These are phyloP conservation scores for Penicillium subrubescens DNA, from an alignment of 495 filamentous ascomycete species.

Conservation along the genomic window DNA sequence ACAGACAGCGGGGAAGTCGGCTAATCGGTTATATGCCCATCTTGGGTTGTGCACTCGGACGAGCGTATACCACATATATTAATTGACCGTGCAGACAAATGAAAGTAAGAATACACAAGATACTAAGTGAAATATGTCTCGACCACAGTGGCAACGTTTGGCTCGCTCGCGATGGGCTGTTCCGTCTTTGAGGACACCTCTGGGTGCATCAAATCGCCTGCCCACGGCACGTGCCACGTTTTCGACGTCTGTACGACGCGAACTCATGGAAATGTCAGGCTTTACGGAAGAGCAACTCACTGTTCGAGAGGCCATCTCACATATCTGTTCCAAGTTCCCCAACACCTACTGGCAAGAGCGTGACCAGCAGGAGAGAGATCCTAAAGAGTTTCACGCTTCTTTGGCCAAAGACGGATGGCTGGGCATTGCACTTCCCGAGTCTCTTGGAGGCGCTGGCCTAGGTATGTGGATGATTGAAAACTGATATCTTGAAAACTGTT, in stretches of 20 bases:
- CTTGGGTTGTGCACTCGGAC: background rate
- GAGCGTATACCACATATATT: background rate
- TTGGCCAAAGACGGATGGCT: constrained; percentile 83
- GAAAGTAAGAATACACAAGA: background rate
- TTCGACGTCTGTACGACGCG: constrained; percentile 32
- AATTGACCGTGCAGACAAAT: background rate
- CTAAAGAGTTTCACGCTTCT: constrained; percentile 71
- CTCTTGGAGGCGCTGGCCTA: constrained; percentile 70
- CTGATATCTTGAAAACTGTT: constrained; percentile 49
- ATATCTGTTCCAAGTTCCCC: constrained; percentile 67
- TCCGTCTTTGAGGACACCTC: background rate
- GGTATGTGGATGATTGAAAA: constrained; percentile 54
- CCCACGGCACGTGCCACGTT: constrained; percentile 19
- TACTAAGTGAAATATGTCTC: constrained; percentile 16
- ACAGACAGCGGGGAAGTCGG: constrained; percentile 13
- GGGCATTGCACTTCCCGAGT: constrained; percentile 73
- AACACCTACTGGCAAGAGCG: constrained; percentile 69
- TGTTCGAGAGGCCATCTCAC: constrained; percentile 68
- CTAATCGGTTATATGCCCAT: constrained; percentile 16
- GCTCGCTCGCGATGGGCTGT: constrained; percentile 12
- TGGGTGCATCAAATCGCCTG: constrained; percentile 1
- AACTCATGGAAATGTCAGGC: constrained; percentile 69
- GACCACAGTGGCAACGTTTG: constrained; percentile 14
- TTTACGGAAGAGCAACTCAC: constrained; percentile 73
- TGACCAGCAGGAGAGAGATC: constrained; percentile 69